Evolutionary conservation across 176 grass and related monocot species (phyloP), one percentile per base, ranked within the genome.

Genomic region (Secale cereale): DNA sequence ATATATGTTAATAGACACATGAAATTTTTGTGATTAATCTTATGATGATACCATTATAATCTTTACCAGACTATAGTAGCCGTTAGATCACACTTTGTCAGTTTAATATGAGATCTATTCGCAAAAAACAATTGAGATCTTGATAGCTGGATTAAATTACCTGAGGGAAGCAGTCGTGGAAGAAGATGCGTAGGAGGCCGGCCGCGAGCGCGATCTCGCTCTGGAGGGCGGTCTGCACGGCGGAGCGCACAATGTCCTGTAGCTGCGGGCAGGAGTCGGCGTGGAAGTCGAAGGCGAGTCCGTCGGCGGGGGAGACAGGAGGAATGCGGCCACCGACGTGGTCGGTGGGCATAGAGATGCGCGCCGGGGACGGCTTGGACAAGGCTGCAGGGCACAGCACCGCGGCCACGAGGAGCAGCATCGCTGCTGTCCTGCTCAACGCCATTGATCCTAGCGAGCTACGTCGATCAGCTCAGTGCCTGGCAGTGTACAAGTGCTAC

Each of bases 111-210:
- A 48, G 45, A 48, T 5, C 1, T 48, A 16, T 6, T 48, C 1
- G 14, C 14, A 48, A 6, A 6, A 14, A 14, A 20, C 0, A 23
- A 9, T 3, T 59, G 2, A 25, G 8, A 63, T 64, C 6, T 65
- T 7, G 10, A 1, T 26, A 28, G 5, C 4, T 15, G 5, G 5
- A 39, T 8, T 56, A 8, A 56, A 56, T 32, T 40, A 74, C 85
- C 78, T 92, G 90, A 8, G 87, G 82, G 69, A 92, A 92, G 90
- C 90, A 92, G 74, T 92, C 90, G 57, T 92, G 90, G 78, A 86
- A 88, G 46, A 82, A 82, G 86, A 92, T 73, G 26, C 86, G 90
- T 45, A 92, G 31, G 68, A 92, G 74, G 0, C 90, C 90, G 59
- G 83, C 83, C 62, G 83, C 80, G 74, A 92, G 43, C 29, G 80